Evolutionary conservation across 164 flowering plant species (phyloP).

Genomic region (Stephania japonica): DNA sequence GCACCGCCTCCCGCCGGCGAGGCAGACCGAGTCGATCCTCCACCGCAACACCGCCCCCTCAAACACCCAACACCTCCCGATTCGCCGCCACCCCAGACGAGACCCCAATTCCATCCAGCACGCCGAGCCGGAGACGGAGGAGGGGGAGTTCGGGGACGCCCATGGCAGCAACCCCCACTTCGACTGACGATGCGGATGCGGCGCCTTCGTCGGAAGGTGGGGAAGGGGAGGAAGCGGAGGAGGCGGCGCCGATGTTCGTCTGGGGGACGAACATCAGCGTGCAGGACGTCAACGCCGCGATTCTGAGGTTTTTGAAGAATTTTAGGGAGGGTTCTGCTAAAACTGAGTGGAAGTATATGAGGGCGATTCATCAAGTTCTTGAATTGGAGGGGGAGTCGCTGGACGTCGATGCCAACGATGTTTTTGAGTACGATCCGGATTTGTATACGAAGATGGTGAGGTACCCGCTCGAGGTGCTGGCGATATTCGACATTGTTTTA

Average conservation of each 20-base stretch:
- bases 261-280: slow-evolving; percentile 99
- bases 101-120: slow-evolving; percentile 37
- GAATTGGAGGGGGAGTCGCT: slow-evolving; percentile 82
- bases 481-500: slow-evolving; percentile 92
- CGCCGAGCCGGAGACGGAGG: slow-evolving; percentile 16
- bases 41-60: slow-evolving; percentile 41
- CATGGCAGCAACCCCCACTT: slow-evolving; percentile 40
- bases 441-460: slow-evolving; percentile 81
- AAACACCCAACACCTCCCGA: slow-evolving; percentile 18
- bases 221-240: slow-evolving; percentile 52
- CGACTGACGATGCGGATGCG: slow-evolving; percentile 41
- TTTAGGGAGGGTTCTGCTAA: slow-evolving; percentile 42
- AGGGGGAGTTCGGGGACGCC: slow-evolving; percentile 17
- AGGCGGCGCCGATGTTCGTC: slow-evolving; percentile 66
- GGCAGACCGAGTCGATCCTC: slow-evolving; percentile 29
- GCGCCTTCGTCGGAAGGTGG: slow-evolving; percentile 55
- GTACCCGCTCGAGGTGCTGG: slow-evolving; percentile 92
- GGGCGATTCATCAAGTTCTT: slow-evolving; percentile 44
- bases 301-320: slow-evolving; percentile 63
- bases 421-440: slow-evolving; percentile 72
- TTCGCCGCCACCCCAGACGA: slow-evolving; percentile 25
- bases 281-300: slow-evolving; percentile 77
- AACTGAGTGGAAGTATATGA: slow-evolving; percentile 77
- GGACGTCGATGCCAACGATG: slow-evolving; percentile 79
- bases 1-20: slow-evolving; percentile 18